Conservation (phyloP, 2,329 filamentous ascomycete species). For the Aspergillus ochraceoroseus region DNA sequence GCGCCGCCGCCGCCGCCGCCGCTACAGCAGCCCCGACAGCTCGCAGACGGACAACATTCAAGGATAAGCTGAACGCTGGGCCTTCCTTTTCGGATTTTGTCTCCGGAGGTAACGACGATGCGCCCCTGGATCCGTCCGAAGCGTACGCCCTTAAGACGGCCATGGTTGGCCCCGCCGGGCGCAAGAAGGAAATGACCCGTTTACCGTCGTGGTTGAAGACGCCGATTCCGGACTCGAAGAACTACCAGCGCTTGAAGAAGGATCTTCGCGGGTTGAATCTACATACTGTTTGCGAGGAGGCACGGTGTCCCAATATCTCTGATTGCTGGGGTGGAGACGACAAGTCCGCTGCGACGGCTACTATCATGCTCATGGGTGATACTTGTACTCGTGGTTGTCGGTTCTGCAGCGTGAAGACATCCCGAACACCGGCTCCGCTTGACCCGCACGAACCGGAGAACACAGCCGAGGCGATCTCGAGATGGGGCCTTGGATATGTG, state of each 20-base stretch:
- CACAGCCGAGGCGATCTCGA: constrained; percentile 82
- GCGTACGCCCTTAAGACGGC: constrained; percentile 59
- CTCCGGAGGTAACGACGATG: constrained; percentile 42
- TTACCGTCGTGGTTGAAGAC: constrained; percentile 95
- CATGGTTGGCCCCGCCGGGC: constrained; percentile 56
- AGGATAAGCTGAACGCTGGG: constrained; percentile 59
- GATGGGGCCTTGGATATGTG: constrained; percentile 95
- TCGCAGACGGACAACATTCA: constrained; percentile 55
- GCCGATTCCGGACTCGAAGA: constrained; percentile 76
- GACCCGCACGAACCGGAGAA: constrained; percentile 97
- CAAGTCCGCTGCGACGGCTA: constrained; percentile 88
- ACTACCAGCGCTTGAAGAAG: constrained; percentile 92
- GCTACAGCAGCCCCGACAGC: constrained; percentile 52
- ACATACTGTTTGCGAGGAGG: constrained; percentile 97
- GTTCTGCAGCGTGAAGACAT: constrained; percentile 96
- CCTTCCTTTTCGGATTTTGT: constrained; percentile 63
- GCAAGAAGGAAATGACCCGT: constrained; percentile 63
- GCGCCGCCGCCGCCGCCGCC: too few species aligned
- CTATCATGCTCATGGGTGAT: constrained; percentile 99
- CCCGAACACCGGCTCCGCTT: constrained; percentile 66
- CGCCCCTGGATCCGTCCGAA: constrained; percentile 45
- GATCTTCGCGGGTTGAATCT: constrained; percentile 84
- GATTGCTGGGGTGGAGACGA: constrained; percentile 94
- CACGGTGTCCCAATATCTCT: constrained; percentile 92
- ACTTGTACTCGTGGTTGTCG: constrained; percentile 94